These are phyloP conservation scores for Myxozyma sirexii DNA, from an alignment of 805 yeast genomes.

Conservation along the genomic window DNA sequence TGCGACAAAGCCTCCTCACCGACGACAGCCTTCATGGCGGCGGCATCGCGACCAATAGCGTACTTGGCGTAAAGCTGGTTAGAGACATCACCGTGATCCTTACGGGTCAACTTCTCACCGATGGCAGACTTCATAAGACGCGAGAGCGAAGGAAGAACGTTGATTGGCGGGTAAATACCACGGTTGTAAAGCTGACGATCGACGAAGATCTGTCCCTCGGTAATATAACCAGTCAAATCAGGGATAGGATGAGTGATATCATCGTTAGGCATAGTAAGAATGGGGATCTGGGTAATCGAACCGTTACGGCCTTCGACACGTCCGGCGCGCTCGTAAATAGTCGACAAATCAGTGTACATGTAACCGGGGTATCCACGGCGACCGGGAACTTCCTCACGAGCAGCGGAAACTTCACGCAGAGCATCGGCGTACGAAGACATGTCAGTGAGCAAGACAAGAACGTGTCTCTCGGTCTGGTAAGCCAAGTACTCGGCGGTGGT, in stretches of 20 bases:
- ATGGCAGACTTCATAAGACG: constrained; percentile 99
- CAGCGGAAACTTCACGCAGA: constrained; percentile 98
- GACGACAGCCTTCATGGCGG: constrained; percentile 99
- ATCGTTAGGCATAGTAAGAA: constrained; percentile 99
- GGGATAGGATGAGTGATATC: constrained; percentile 99
- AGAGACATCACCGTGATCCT: constrained; percentile 99
- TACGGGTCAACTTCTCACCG: constrained; percentile 99
- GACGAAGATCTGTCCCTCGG: constrained; percentile 97
- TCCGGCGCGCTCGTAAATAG: constrained; percentile 99
- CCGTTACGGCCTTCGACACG: constrained; percentile 99
- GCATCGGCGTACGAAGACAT: constrained; percentile 99
- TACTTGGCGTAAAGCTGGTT: constrained; percentile 98
- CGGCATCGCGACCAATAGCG: constrained; percentile 99
- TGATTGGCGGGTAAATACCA: constrained; percentile 98
- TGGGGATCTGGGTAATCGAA: constrained; percentile 98
- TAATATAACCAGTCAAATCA: constrained; percentile 98
- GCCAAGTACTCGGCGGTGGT: constrained; percentile 99
- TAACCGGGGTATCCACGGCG: constrained; percentile 99
- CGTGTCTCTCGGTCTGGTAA: constrained; percentile 99
- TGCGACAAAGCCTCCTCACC: constrained; percentile 99
- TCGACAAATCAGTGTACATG: constrained; percentile 99
- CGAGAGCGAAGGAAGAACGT: constrained; percentile 94
- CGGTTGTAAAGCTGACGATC: constrained; percentile 96
- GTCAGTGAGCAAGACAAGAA: constrained; percentile 94
- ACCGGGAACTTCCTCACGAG: constrained; percentile 99